Percentiles rank a stretch among this genome's conserved stretches.
These are phyloP conservation scores for Rhododendron vialii DNA, from an alignment of 148 eudicot species.

Conservation along the genomic window DNA sequence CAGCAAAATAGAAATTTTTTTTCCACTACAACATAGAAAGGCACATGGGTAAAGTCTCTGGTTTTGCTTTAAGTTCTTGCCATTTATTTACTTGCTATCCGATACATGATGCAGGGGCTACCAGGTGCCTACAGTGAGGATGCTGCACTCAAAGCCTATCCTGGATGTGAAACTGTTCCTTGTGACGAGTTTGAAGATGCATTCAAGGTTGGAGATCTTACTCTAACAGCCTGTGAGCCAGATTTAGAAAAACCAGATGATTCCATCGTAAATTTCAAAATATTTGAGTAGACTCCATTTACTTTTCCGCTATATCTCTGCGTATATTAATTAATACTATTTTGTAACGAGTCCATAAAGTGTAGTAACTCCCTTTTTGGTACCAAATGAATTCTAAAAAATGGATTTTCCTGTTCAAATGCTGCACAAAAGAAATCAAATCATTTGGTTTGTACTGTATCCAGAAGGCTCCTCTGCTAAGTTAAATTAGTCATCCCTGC, in stretches of 20 bases:
- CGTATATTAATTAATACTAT: background rate
- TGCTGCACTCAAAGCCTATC: slow-evolving; percentile 58
- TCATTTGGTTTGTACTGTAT: background rate
- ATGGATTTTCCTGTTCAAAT: background rate
- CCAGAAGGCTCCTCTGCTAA: background rate
- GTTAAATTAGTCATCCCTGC: background rate
- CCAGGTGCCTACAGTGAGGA: slow-evolving; percentile 66
- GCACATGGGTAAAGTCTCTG: background rate
- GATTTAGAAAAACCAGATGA: background rate
- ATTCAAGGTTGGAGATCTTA: slow-evolving; percentile 37
- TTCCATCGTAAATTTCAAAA: background rate
- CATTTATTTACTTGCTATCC: background rate
- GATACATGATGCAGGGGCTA: slow-evolving; percentile 34
- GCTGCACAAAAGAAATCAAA: background rate
- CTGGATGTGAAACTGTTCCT: slow-evolving; percentile 54
- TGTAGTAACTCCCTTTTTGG: background rate
- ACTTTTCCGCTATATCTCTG: background rate
- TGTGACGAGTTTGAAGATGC: slow-evolving; percentile 61
- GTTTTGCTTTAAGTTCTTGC: background rate
- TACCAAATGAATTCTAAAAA: background rate
- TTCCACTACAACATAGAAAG: background rate
- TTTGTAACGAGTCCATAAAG: background rate
- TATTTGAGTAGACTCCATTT: background rate
- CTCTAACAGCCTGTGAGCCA: background rate
- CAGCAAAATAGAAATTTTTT: background rate